Evolutionary conservation across 768 basidiomycete species (phyloP), one percentile per base, ranked within the genome.

Genomic region (Postia placenta): DNA sequence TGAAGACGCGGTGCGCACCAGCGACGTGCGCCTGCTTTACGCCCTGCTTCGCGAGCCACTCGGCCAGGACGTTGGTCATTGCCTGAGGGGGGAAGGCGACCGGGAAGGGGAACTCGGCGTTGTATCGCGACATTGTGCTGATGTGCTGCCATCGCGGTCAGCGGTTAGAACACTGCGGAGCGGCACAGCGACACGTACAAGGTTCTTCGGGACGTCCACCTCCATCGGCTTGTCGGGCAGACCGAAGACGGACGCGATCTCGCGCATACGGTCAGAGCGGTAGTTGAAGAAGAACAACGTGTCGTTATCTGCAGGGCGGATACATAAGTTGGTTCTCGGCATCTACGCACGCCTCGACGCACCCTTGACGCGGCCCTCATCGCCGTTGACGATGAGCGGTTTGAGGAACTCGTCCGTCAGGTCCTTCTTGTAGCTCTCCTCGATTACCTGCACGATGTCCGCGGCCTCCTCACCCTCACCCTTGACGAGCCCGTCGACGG

Each of bases 211-310:
- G 15, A 95, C 68, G 22, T 79, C 74, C 30, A 90, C 79, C 42
- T 94, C 90, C 66, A 92, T 79, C 1, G 91, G 90, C 66, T 88
- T 91, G 56, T 90, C 83, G 2, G 82, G 80, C 3, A 83, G 66
- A 17, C 92, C 93, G 46, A 96, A 78, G 6, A 97, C 80, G 24
- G 78, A 70, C n/a, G 71, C 76, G 52, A 96, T 85, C 69, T 97
- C 93, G 41, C 93, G 82, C 87, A 97, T 91, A 46, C 94, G 85
- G 66, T 97, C 93, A 0, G 93, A 94, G 52, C 94, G 85, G 68
- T 97, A 96, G 73, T 97, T 97, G 83, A 95, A 97, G 71, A 89
- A 83, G 78, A 95, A 96, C 3, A 97, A 62, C 0, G 92, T 94
- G 66, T 96, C 93, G 37, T 72, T 76, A 49, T 92, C 91, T 91